Evolutionary conservation across 2,329 filamentous ascomycete species (phyloP).

Genomic region (Ophiocordyceps robertsii): DNA sequence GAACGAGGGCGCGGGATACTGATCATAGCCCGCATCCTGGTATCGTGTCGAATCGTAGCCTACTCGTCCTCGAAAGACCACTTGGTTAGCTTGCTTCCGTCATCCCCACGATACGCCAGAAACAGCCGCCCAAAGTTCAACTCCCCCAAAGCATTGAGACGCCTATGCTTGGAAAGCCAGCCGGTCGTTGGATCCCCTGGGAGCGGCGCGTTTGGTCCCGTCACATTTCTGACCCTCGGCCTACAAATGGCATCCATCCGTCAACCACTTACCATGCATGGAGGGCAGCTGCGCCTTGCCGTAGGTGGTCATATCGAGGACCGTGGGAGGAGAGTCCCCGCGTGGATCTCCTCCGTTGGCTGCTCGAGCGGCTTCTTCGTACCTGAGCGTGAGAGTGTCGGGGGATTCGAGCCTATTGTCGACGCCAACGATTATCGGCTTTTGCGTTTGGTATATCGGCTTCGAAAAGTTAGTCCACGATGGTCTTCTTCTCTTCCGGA

Average conservation of each 20-base stretch:
- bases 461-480: conserved; percentile 17
- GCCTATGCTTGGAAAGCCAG: no score
- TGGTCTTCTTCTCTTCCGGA: background rate
- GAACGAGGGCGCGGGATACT: conserved; percentile 35
- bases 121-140: no score
- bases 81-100: no score
- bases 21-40: conserved; percentile 41
- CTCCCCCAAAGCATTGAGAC: no score
- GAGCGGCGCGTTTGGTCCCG: no score
- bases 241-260: background rate
- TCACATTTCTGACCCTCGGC: no score
- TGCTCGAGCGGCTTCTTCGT: conserved; percentile 42
- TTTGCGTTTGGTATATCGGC: conserved; percentile 39
- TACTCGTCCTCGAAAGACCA: conserved; percentile 12
- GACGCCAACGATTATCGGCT: conserved; percentile 39
- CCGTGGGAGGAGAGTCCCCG: conserved; percentile 39
- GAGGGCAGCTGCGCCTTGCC: conserved; percentile 68
- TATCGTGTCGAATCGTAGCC: conserved; percentile 49
- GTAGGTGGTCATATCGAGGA: conserved; percentile 34
- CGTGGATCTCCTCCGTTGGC: conserved; percentile 38
- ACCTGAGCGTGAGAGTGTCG: conserved; percentile 40
- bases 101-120: no score
- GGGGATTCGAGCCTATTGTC: conserved; percentile 45
- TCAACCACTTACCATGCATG: conserved; percentile 61
- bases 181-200: no score